Evolutionary conservation across 352 stramenopile species (phyloP), one percentile per base, ranked within the genome.

Genomic region (Globisporangium lucens): DNA sequence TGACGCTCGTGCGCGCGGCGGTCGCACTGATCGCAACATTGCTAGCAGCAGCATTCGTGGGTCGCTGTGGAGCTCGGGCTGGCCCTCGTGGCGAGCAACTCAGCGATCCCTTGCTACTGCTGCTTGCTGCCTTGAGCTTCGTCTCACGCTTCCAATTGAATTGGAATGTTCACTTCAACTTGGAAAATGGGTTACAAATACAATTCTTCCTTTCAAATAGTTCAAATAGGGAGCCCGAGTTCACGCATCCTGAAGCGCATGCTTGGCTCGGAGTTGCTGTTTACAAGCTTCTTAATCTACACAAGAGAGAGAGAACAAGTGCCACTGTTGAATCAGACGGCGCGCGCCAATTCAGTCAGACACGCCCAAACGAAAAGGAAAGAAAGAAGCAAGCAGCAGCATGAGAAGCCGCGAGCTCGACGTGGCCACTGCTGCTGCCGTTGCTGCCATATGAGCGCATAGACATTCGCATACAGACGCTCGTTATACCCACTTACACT

Each of bases 161-260:
- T n/a, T n/a, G n/a, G 22, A 24, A n/a, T 53, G 46, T 29, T n/a
- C 46, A 53, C 46, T 53, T 53, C 46, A 53, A 53, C 46, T n/a
- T 51, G n/a, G 43, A 33, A 33, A 33, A 33, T 33, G 30, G 30
- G 30, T n/a, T n/a, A n/a, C n/a, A n/a, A n/a, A n/a, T n/a, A n/a
- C n/a, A n/a, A n/a, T n/a, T n/a, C n/a, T n/a, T n/a, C n/a, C n/a
- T n/a, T n/a, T n/a, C n/a, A n/a, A n/a, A n/a, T 24, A 24, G 24
- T 24, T 24, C 24, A 24, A 24, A 24, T 24, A 24, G 24, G 24
- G 24, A 24, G 24, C 24, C 20, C 20, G 12, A 38, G 8, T 38
- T 38, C 17, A 12, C 27, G 10, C 24, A 13, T 58, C 47, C 52
- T n/a, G 24, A 60, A 60, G 53, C 17, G 53, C 51, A n/a, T 17